Base-by-base conservation (phyloP, 345 rosid species). In the Firmiana major region DNA sequence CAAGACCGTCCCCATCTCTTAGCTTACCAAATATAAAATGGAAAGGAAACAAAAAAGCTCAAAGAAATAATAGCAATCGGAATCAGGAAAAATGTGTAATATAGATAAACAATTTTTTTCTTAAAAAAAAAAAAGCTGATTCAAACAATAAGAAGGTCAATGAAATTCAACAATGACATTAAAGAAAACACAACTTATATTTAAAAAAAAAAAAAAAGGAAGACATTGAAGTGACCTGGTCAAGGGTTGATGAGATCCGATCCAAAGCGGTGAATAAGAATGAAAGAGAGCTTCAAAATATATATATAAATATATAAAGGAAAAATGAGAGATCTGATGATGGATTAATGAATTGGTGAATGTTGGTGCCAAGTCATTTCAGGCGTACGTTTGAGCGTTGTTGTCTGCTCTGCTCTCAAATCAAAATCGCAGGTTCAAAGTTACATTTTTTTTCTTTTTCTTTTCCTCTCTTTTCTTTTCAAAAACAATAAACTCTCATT, bases 171-270 rank as follows among this genome's bases (percentile, higher is more conserved):
- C 45, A 53, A 34, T 34, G 45, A n/a, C 75, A 53, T 26, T 19
- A 54, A 16, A 70, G 24, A 49, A 48, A 46, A 24, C 24, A 43
- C n/a, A 21, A 46, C 24, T n/a, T 6, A n/a, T 5, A 58, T 9
- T 3, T 2, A 42, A 1, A 0, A 12, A 1, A 22, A 63, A 31
- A 34, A 28, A 21, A 48, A n/a, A 11, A 9, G 12, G n/a, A 49
- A 36, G 63, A 34, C 75, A 54, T 54, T 34, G 75, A 22, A 71
- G 19, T 51, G 46, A 71, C 75, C 75, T 71, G 75, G 59, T n/a
- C 6, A 53, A 71, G 63, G 53, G 15, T 53, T 36, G 63, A 53
- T 36, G 46, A 71, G 63, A 71, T 71, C 62, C 75, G 46, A 71
- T 71, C 62, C 75, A 71, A 71, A 53, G 45, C 4, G 24, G 45